Evolutionary conservation across 2,329 filamentous ascomycete species (phyloP).

Genomic region (Ilyonectria robusta): DNA sequence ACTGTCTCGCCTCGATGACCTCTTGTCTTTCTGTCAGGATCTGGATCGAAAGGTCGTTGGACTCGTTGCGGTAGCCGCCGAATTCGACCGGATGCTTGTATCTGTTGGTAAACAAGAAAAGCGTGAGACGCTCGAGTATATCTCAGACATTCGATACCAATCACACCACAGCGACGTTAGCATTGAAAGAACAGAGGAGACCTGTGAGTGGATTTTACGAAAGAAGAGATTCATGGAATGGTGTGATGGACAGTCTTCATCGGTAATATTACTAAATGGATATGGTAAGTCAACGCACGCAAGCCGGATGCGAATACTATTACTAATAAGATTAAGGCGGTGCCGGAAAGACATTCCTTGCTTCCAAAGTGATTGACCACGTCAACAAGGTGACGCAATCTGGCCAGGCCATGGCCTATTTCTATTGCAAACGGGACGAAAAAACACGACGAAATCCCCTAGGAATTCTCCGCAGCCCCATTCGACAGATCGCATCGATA

Average conservation of each 20-base stretch:
- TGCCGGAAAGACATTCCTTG: constrained; percentile 26
- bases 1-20: too few relatives aligned
- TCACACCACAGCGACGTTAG: constrained; percentile 6
- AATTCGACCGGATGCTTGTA: too few relatives aligned
- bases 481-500: constrained; percentile 18
- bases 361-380: constrained; percentile 24
- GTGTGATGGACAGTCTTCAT: neutral
- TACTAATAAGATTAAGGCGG: constrained; percentile 12
- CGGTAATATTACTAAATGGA: constrained; percentile 14
- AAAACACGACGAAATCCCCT: neutral
- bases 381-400: neutral
- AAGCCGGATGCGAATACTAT: too few relatives aligned
- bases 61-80: too few relatives aligned
- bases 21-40: too few relatives aligned
- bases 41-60: too few relatives aligned
- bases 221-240: too few relatives aligned
- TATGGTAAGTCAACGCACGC: constrained; percentile 8
- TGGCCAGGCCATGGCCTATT: constrained; percentile 20
- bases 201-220: constrained; percentile 23
- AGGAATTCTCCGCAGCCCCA: constrained; percentile 2
- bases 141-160: constrained; percentile 12
- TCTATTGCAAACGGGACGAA: constrained; percentile 28
- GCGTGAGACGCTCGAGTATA: neutral
- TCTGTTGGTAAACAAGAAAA: too few relatives aligned
- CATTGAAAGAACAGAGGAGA: neutral